Conservation (phyloP, 768 basidiomycete species). For the Russula griseocarnosa region DNA sequence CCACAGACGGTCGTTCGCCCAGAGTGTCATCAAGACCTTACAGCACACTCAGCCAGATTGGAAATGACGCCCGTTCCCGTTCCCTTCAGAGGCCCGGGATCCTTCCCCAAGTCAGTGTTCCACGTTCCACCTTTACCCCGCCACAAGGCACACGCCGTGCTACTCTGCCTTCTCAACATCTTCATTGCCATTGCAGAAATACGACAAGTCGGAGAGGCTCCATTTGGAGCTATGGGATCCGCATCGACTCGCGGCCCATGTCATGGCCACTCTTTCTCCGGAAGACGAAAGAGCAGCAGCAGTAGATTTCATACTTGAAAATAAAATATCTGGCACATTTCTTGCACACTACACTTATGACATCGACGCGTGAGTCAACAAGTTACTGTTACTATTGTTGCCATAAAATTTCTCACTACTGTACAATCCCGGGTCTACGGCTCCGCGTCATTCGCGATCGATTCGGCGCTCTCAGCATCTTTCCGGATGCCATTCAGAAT, state of each 20-base stretch:
- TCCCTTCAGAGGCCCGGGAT: not conserved
- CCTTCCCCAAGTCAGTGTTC: not conserved
- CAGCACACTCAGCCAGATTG: not conserved
- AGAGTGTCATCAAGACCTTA: not conserved
- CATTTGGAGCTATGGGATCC: not conserved
- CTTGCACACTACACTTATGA: not conserved
- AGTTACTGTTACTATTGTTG: not conserved
- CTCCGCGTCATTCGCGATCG: not conserved
- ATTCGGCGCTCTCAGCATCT: not conserved
- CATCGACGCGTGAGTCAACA: conserved; percentile 1
- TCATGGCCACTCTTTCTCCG: not conserved
- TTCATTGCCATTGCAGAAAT: not conserved
- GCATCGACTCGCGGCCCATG: not conserved
- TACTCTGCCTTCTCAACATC: not conserved
- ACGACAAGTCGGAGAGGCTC: not conserved
- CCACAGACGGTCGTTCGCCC: no score
- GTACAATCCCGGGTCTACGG: not conserved
- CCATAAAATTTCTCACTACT: not conserved
- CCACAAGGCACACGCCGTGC: not conserved
- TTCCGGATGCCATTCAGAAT: not conserved
- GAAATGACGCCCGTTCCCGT: no score
- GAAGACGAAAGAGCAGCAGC: not conserved
- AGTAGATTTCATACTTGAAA: not conserved
- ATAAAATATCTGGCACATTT: not conserved
- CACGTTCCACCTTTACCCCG: not conserved